These are phyloP conservation scores for Pestalotiopsis sp. DNA, from an alignment of 2,329 filamentous ascomycete genomes.

Conservation along the genomic window DNA sequence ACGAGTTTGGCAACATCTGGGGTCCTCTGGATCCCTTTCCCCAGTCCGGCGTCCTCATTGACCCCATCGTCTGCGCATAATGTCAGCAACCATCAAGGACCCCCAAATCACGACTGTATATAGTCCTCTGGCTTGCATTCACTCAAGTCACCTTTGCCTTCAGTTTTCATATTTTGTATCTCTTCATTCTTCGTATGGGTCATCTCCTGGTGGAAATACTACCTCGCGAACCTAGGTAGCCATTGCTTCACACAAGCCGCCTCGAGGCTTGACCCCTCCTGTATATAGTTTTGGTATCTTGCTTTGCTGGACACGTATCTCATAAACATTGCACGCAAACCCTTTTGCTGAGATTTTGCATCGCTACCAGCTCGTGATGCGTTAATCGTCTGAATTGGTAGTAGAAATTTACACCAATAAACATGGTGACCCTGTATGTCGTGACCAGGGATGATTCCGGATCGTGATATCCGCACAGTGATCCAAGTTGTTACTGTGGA, in stretches of 20 bases:
- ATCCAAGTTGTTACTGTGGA: not conserved
- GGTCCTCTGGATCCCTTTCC: conserved; percentile 40
- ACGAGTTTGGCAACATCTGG: conserved; percentile 37
- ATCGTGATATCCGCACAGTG: not conserved
- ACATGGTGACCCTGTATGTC: not conserved
- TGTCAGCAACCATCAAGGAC: not conserved
- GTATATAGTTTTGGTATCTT: not conserved
- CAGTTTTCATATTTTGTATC: not conserved
- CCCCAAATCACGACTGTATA: not conserved
- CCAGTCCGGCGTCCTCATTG: conserved; percentile 37
- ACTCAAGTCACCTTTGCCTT: not conserved
- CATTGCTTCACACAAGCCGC: not conserved
- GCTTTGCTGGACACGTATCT: not conserved
- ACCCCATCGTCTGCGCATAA: conserved; percentile 21
- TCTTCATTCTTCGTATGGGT: not conserved
- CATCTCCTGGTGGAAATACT: not conserved
- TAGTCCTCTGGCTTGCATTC: not conserved
- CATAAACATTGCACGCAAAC: not conserved
- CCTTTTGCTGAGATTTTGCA: not conserved
- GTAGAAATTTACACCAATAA: not conserved
- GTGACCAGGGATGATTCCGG: not conserved
- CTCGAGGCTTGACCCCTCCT: not conserved
- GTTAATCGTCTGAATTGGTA: not conserved
- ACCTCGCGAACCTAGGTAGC: not conserved
- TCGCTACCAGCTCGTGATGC: not conserved